Evolutionary conservation across 1,139 yeast species (phyloP), one percentile per base, ranked within the genome.

Genomic region (Lodderomyces elongisporus): DNA sequence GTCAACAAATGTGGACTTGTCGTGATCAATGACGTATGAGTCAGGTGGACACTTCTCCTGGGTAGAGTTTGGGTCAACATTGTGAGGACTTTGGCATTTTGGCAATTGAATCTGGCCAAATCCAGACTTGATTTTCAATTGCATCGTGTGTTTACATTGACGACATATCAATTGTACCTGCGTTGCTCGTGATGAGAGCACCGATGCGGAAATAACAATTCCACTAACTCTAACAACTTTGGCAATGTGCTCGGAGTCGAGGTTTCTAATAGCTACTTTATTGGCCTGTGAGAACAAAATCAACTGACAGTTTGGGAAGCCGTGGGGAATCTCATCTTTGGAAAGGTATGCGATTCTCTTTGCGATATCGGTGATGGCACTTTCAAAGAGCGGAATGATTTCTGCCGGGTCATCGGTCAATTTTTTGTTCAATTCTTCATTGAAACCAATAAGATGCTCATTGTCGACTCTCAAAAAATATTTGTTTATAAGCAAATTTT

Each of bases 11-110:
- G 76, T 68, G 1, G 96, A 88, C 52, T 87, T 85, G 54, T 91
- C 97, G 56, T 91, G 98, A 26, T 87, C 91, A 41, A 93, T 84
- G 25, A 85, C 77, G 49, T 88, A 93, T 1, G 99, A 98, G 48
- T 91, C 96, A 14, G 80, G 74, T 3, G 95, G 95, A 60, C 97
- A 88, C 44, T 76, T 74, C 34, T 77, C 79, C 43, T 69, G 73
- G 30, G 76, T 70, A 13, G 74, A 60, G 21, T 53, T 46, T 20
- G 43, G 34, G 23, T 43, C 46, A 15, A 27, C 16, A 43, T 66
- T 60, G 38, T 77, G 82, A 34, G 77, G 74, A 5, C 82, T 82
- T 37, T 70, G 74, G 59, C 99, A 93, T 28, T 61, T 62, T 2
- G 99, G 99, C 46, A 88, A 66, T 35, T 70, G 74, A 23, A 87